phyloP scores from a whole-genome alignment of 2,329 filamentous ascomycete species.

The Pseudodiploospora longispora region DNA sequence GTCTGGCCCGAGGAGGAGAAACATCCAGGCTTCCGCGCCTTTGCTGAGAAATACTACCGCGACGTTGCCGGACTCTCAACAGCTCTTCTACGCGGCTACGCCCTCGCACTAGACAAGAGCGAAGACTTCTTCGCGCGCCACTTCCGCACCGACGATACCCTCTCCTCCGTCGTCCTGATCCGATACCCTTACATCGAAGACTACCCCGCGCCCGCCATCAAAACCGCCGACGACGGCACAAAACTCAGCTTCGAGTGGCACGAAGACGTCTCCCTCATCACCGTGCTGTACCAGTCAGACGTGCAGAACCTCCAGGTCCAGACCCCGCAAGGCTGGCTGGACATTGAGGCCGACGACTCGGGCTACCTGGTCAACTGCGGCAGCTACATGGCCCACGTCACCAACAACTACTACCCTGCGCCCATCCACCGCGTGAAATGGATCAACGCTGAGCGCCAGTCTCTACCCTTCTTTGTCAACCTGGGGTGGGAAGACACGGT shows the following conservation, averaged over 20 bases:
- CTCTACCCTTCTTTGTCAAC: slow-evolving; percentile 9
- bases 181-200: slow-evolving; percentile 8
- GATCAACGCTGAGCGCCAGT: slow-evolving; percentile 8
- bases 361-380: slow-evolving; percentile 8
- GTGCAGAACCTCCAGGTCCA: slow-evolving; percentile 11
- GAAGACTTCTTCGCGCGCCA: slow-evolving; percentile 9
- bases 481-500: slow-evolving; percentile 7
- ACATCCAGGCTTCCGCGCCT: slow-evolving; percentile 8
- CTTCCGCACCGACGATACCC: slow-evolving; percentile 5
- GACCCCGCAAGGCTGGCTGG: slow-evolving; percentile 8
- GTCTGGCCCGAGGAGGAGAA: slow-evolving; percentile 8
- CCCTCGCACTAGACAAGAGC: slow-evolving; percentile 5
- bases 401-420: slow-evolving; percentile 8
- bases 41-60: slow-evolving; percentile 9
- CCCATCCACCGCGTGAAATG: slow-evolving; percentile 10
- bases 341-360: slow-evolving; percentile 8
- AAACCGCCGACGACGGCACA: slow-evolving; percentile 10
- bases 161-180: slow-evolving; percentile 11
- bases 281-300: slow-evolving; percentile 9
- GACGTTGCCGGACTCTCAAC: slow-evolving; percentile 6
- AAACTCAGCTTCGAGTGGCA: slow-evolving; percentile 10
- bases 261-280: slow-evolving; percentile 9
- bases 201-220: slow-evolving; percentile 10
- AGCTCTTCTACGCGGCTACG: slow-evolving; percentile 8
- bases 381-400: slow-evolving; percentile 10